A percentile compares a stretch with the other conserved stretches of the same genome.
phyloP scores from a whole-genome alignment of 805 yeast genomes.

The Lipomyces japonicus region DNA sequence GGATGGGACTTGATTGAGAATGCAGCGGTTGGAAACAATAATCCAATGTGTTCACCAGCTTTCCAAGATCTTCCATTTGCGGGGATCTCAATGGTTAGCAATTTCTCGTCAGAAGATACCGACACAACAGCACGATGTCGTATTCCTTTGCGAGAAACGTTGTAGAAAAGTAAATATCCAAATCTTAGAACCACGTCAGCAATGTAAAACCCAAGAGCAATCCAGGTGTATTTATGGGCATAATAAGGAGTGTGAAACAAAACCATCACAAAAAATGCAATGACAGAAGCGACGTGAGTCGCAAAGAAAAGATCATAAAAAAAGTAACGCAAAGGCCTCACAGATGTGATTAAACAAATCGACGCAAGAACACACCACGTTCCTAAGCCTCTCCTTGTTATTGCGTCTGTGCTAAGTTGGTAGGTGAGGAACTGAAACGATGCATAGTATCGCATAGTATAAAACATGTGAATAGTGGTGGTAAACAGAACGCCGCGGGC shows the following conservation, averaged over 20 bases:
- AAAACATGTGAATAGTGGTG: conserved; percentile 31
- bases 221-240: conserved; percentile 29
- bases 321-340: conserved; percentile 34
- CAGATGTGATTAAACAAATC: conserved; percentile 31
- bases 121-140: conserved; percentile 20
- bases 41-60: conserved; percentile 29
- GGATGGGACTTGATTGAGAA: conserved; percentile 28
- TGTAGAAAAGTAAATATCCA: conserved; percentile 14
- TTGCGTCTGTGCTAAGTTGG: conserved; percentile 21
- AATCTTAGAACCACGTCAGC: conserved; percentile 30
- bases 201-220: conserved; percentile 29
- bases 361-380: conserved; percentile 30
- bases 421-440: conserved; percentile 17
- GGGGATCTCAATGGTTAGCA: conserved; percentile 13
- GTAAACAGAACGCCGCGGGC: conserved; percentile 31
- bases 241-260: conserved; percentile 30
- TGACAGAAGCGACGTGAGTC: conserved; percentile 29
- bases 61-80: conserved; percentile 15
- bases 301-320: conserved; percentile 31
- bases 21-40: conserved; percentile 28
- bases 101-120: conserved; percentile 1
- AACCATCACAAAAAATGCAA: conserved; percentile 29
- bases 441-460: conserved; percentile 27
- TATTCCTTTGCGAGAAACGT: conserved; percentile 13
- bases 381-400: conserved; percentile 29